Evolutionary conservation across 148 eudicot species (phyloP).

Genomic region (Pharnaceum exiguum): DNA sequence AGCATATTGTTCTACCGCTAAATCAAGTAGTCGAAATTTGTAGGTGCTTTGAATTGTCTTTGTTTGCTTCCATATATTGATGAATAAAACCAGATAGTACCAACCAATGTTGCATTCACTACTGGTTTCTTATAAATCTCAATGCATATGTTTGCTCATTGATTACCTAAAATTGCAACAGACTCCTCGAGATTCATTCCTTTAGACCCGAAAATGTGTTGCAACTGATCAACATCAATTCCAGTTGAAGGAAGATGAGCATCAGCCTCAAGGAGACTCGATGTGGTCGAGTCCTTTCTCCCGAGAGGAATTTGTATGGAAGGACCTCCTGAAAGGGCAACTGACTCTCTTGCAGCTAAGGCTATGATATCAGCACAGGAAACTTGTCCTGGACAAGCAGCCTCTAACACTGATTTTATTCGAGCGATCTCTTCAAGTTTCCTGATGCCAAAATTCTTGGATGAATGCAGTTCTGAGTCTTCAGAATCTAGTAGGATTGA

Average conservation of each 20-base stretch:
- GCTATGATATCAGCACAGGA: slow-evolving; percentile 58
- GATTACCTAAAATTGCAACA: slow-evolving; percentile 52
- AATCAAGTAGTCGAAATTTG: too few species aligned
- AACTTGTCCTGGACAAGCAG: slow-evolving; percentile 37
- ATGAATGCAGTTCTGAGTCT: slow-evolving; percentile 30
- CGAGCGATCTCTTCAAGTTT: slow-evolving; percentile 31
- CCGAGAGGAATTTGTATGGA: slow-evolving; percentile 42
- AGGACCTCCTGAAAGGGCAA: slow-evolving; percentile 43
- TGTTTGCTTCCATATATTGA: too few species aligned
- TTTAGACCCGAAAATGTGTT: slow-evolving; percentile 30
- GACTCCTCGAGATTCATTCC: slow-evolving; percentile 50
- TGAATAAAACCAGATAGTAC: too few species aligned
- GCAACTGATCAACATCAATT: slow-evolving; percentile 30
- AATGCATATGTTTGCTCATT: neutral
- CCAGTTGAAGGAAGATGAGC: slow-evolving; percentile 34
- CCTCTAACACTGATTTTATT: slow-evolving; percentile 38
- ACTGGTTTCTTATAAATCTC: too few species aligned
- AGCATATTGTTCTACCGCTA: too few species aligned
- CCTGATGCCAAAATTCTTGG: slow-evolving; percentile 43
- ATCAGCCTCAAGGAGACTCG: slow-evolving; percentile 33
- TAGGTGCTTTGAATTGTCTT: too few species aligned
- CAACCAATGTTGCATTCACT: too few species aligned
- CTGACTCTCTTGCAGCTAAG: slow-evolving; percentile 43
- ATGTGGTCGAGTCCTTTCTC: slow-evolving; percentile 43
- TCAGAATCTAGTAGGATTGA: slow-evolving; percentile 39